Conservation (phyloP, 768 basidiomycete species). For the Tubosaeta brunneosetosa region DNA sequence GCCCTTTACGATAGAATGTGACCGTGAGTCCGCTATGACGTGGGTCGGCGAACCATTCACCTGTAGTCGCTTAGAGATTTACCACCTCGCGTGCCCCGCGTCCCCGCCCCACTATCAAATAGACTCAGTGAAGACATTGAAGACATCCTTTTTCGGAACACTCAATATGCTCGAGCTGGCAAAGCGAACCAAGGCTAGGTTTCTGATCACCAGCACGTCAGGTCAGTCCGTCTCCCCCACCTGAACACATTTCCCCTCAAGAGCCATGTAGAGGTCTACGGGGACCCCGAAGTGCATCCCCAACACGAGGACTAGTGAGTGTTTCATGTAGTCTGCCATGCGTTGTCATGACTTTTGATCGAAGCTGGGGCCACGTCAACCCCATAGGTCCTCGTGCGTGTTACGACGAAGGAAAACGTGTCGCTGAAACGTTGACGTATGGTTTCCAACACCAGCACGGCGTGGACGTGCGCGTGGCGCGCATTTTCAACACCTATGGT, state of each 20-base stretch:
- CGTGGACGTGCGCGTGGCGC: constrained; percentile 93
- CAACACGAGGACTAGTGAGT: constrained; percentile 92
- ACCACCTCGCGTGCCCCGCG: constrained; percentile 96
- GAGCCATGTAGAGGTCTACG: constrained; percentile 77
- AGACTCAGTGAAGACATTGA: constrained; percentile 97
- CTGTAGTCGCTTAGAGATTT: constrained; percentile 64
- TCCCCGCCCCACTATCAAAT: constrained; percentile 98
- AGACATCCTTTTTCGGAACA: constrained; percentile 97
- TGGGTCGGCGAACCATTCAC: too few relatives aligned
- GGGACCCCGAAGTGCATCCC: constrained; percentile 97
- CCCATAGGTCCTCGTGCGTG: constrained; percentile 98
- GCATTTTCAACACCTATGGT: constrained; percentile 98
- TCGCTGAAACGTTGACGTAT: constrained; percentile 96
- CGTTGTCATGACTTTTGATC: constrained; percentile 14
- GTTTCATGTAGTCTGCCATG: neutral
- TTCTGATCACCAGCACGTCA: constrained; percentile 93
- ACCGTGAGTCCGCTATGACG: constrained; percentile 54
- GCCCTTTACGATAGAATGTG: constrained; percentile 98
- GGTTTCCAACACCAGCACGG: constrained; percentile 93
- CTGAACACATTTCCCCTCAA: neutral
- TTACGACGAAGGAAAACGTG: constrained; percentile 99
- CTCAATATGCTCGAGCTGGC: constrained; percentile 98
- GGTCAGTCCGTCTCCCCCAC: constrained; percentile 42
- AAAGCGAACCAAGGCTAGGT: constrained; percentile 95
- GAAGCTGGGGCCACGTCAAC: constrained; percentile 97